phyloP scores from a whole-genome alignment of 1,284 basidiomycete species.

The Prillingera fragicola region DNA sequence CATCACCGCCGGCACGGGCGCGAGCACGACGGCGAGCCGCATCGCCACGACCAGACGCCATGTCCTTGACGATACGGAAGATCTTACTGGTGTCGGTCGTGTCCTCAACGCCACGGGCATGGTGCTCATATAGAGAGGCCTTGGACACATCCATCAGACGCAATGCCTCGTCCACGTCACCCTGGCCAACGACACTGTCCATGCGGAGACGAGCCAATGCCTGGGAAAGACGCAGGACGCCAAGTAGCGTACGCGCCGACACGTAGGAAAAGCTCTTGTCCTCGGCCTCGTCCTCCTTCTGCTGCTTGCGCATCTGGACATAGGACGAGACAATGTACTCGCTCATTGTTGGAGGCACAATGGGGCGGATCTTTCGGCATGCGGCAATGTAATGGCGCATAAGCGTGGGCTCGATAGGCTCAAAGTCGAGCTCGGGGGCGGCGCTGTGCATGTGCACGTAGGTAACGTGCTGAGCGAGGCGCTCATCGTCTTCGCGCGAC shows the following conservation, averaged over 20 bases:
- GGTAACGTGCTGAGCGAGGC: conserved; percentile 93
- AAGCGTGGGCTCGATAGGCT: conserved; percentile 74
- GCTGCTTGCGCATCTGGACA: conserved; percentile 85
- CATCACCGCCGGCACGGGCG: conserved; percentile 45
- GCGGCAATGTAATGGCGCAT: conserved; percentile 96
- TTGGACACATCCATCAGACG: conserved; percentile 96
- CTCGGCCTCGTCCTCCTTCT: conserved; percentile 83
- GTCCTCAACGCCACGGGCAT: conserved; percentile 59
- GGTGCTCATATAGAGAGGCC: conserved; percentile 72
- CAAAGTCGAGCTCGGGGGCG: conserved; percentile 72
- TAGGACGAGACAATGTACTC: conserved; percentile 93
- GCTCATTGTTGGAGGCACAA: conserved; percentile 78
- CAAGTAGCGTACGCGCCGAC: conserved; percentile 92
- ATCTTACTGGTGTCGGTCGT: conserved; percentile 73
- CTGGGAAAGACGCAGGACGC: conserved; percentile 88
- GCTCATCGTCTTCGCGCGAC: conserved; percentile 86
- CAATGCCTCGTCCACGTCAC: conserved; percentile 94
- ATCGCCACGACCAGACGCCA: conserved; percentile 54
- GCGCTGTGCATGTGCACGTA: conserved; percentile 95
- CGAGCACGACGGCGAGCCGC: conserved; percentile 42
- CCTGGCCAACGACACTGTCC: conserved; percentile 68
- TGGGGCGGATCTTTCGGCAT: conserved; percentile 82
- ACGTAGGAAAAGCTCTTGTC: conserved; percentile 90
- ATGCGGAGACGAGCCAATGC: conserved; percentile 88
- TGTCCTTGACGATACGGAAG: conserved; percentile 81